Evolutionary conservation across 805 yeast genomes (phyloP), one percentile per base, ranked within the genome.

Genomic region (Lachancea quebecensis): DNA sequence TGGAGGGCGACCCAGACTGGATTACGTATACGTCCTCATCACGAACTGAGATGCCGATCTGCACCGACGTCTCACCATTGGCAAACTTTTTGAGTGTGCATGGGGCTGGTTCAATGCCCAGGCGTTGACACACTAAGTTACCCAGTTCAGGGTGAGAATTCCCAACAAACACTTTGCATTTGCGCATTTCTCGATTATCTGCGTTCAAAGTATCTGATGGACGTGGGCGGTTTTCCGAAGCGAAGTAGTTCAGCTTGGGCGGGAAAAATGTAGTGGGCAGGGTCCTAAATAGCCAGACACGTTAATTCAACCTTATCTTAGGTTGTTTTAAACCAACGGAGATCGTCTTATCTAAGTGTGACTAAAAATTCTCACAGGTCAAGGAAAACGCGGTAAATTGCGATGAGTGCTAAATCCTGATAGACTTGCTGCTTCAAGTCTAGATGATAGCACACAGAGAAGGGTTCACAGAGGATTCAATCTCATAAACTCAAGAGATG

Each of bases 61-160:
- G 95, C 39, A 95, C 96, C 38, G 95, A 85, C 3, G 99, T 93
- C 70, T 93, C 99, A 45, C 99, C 99, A 62, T 93, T 93, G 51
- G 96, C 85, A 68, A 93, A 93, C 67, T 89, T 90, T 67, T 85
- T 84, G 55, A 91, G 72, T 9, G 93, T 79, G 60, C 95, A 87
- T 27, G 95, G 95, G 27, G 97, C 98, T 10, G 95, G 89, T 58
- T 87, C 86, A 36, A 89, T 89, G 31, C 98, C 98, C 36, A 93
- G 71, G 44, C 90, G 75, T 49, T 86, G 87, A 68, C 99, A 93
- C 37, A 93, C 95, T 51, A 87, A 73, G 50, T 79, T 74, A 34
- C 99, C 99, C 56, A 93, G 74, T 62, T 89, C 95, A 11, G 97
- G 96, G 67, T 93, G 99, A 44, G 98, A 90, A 49, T 86, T 81